Evolutionary conservation across 116 monocot species (phyloP).

Genomic region (Phalaenopsis hybrid): DNA sequence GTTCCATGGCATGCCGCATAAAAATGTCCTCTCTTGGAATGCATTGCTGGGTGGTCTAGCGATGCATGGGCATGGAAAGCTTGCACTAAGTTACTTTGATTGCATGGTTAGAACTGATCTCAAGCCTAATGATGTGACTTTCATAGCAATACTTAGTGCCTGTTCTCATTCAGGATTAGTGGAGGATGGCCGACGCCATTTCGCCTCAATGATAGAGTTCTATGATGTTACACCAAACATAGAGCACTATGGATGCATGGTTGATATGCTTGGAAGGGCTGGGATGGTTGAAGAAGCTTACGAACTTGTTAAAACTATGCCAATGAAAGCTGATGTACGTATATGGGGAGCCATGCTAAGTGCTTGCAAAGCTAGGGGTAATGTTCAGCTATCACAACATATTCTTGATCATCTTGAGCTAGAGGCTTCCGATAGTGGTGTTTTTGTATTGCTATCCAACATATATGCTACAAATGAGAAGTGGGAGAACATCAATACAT

Average conservation of each 20-base stretch:
- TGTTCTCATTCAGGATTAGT: slow-evolving; percentile 67
- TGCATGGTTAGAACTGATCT: slow-evolving; percentile 24
- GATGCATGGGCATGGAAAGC: slow-evolving; percentile 43
- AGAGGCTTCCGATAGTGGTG: slow-evolving; percentile 42
- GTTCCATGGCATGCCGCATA: slow-evolving; percentile 40
- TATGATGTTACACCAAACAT: slow-evolving; percentile 46
- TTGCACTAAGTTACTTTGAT: slow-evolving; percentile 38
- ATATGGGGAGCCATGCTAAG: slow-evolving; percentile 66
- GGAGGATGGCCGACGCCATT: slow-evolving; percentile 43
- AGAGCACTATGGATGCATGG: slow-evolving; percentile 77
- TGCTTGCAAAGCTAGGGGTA: slow-evolving; percentile 45
- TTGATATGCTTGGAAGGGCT: slow-evolving; percentile 66
- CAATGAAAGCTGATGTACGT: slow-evolving; percentile 44
- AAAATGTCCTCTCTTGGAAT: slow-evolving; percentile 62
- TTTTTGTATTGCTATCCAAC: slow-evolving; percentile 66
- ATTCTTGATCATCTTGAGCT: slow-evolving; percentile 29
- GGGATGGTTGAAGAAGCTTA: slow-evolving; percentile 52
- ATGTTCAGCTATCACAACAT: slow-evolving; percentile 24
- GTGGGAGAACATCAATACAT: slow-evolving; percentile 49
- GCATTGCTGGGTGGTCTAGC: slow-evolving; percentile 60
- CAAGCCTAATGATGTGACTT: slow-evolving; percentile 61
- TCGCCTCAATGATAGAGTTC: slow-evolving; percentile 35
- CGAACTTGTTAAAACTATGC: slow-evolving; percentile 52
- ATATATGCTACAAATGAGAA: slow-evolving; percentile 45
- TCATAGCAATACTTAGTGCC: slow-evolving; percentile 52